Evolutionary conservation across 2,329 filamentous ascomycete genomes (phyloP).

Genomic region (Exophiala bonariae): DNA sequence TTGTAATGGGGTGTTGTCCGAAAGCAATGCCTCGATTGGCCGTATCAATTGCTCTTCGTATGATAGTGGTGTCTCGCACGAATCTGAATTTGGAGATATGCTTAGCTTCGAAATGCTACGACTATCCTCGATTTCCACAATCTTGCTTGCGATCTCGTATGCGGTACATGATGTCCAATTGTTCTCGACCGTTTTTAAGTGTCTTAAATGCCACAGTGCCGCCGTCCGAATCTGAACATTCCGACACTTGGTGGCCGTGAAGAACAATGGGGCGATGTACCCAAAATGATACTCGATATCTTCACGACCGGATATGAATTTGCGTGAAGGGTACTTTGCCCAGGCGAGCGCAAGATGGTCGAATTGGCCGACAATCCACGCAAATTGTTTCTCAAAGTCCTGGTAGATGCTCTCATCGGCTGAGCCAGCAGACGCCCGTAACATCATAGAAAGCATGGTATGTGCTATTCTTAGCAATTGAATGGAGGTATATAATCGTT

Average conservation of each 20-base stretch:
- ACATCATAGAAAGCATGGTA: conserved; percentile 20
- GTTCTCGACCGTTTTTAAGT: conserved; percentile 11
- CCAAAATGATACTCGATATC: conserved; percentile 18
- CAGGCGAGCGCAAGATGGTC: conserved; percentile 11
- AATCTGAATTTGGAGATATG: conserved; percentile 1
- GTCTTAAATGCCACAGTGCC: conserved; percentile 12
- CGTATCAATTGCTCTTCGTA: conserved; percentile 16
- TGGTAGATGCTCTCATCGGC: conserved; percentile 11
- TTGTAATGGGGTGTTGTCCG: conserved; percentile 9
- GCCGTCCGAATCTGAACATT: conserved; percentile 12
- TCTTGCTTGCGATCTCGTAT: conserved; percentile 18
- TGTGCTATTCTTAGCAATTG: conserved; percentile 13
- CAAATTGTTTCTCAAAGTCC: conserved; percentile 15
- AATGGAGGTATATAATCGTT: conserved; percentile 4
- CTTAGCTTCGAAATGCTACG: too few species aligned
- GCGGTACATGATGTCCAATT: conserved; percentile 25
- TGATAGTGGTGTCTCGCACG: too few species aligned
- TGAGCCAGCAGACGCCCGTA: conserved; percentile 9
- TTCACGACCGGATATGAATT: conserved; percentile 6
- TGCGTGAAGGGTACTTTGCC: conserved; percentile 6
- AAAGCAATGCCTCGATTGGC: conserved; percentile 17
- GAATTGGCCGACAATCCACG: conserved; percentile 16
- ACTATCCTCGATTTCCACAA: conserved; percentile 13
- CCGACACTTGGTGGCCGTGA: conserved; percentile 22
- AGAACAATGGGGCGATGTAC: conserved; percentile 23